Percentiles rank a stretch among this genome's conserved stretches.
Evolutionary conservation across 805 yeast genomes (phyloP).

Genomic region (Wickerhamomyces bovis): DNA sequence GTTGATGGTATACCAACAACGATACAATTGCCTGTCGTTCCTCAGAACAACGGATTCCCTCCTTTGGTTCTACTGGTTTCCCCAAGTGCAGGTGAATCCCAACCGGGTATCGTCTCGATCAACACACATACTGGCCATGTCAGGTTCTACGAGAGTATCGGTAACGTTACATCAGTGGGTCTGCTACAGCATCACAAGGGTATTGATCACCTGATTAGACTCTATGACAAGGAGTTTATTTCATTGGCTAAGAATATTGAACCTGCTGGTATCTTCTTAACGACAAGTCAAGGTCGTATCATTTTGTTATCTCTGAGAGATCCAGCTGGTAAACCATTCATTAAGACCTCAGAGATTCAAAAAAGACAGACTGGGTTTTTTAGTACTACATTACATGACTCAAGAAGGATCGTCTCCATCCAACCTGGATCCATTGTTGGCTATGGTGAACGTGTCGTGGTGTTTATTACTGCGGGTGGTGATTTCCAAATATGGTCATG

Average conservation of each 20-base stretch:
- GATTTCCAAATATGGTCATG: constrained; percentile 43
- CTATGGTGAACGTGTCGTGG: constrained; percentile 41
- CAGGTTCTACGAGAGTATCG: constrained; percentile 69
- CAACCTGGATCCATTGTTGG: constrained; percentile 46
- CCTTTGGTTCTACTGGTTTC: constrained; percentile 55
- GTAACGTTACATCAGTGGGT: constrained; percentile 61
- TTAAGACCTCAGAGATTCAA: constrained; percentile 23
- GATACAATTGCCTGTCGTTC: constrained; percentile 38
- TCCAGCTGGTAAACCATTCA: constrained; percentile 53
- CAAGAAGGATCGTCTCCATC: constrained; percentile 49
- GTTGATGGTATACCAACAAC: constrained; percentile 55
- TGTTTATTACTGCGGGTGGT: constrained; percentile 38
- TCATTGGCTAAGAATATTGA: constrained; percentile 53
- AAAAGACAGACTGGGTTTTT: constrained; percentile 30
- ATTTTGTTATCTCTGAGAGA: constrained; percentile 60
- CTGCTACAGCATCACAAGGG: constrained; percentile 38
- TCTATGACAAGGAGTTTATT: constrained; percentile 49
- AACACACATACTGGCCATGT: constrained; percentile 53
- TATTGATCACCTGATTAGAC: constrained; percentile 32
- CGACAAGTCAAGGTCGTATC: constrained; percentile 67
- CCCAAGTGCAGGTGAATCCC: constrained; percentile 45
- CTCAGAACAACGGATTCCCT: constrained; percentile 24
- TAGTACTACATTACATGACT: constrained; percentile 21
- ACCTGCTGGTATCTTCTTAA: constrained; percentile 67
- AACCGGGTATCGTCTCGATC: constrained; percentile 69